Base-by-base conservation (phyloP, 2,329 filamentous ascomycete species). In the Cucurbitaria berberidis region DNA sequence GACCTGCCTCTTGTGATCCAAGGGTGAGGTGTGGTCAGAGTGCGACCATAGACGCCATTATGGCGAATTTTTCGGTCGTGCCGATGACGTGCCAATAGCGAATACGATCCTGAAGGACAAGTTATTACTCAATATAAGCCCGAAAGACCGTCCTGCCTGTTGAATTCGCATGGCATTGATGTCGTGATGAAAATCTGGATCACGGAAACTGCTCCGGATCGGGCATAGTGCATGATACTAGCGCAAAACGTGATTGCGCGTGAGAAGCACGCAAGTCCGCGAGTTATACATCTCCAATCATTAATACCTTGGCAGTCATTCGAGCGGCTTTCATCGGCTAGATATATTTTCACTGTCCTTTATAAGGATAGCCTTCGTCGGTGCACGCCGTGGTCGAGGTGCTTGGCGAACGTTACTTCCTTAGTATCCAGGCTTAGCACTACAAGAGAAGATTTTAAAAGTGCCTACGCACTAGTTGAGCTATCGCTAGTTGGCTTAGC, bases 51-150 rank as follows among this genome's bases (percentile, higher is more conserved):
- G 22, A 32, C 45, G 45, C 45, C 45, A 48, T 48, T n/a, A 48
- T 19, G 24, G 45, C 45, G 36, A 48, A 48, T 13, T 46, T 41
- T 47, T 48, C 35, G 35, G 34, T 30, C n/a, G 35, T 15, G 29
- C 35, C 35, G 18, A 48, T 48, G 45, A 30, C 35, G 45, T 47
- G 45, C 45, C 26, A 15, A 24, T 9, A 40, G 32, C 45, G 9
- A 47, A 27, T 47, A 38, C 45, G 24, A 47, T n/a, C 45, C n/a
- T 18, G n/a, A 19, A 21, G 18, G 36, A n/a, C 19, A 48, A 13
- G 18, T 10, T 22, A 4, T 48, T 40, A 40, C 35, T 16, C 22
- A 40, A 32, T 4, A 30, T 18, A n/a, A n/a, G 10, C 24, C 2
- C n/a, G 6, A 5, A 19, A n/a, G 10, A n/a, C 2, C 5, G 24